These are phyloP conservation scores for Wickerhamiella sergipiensis DNA, from an alignment of 805 yeast species.

Conservation along the genomic window DNA sequence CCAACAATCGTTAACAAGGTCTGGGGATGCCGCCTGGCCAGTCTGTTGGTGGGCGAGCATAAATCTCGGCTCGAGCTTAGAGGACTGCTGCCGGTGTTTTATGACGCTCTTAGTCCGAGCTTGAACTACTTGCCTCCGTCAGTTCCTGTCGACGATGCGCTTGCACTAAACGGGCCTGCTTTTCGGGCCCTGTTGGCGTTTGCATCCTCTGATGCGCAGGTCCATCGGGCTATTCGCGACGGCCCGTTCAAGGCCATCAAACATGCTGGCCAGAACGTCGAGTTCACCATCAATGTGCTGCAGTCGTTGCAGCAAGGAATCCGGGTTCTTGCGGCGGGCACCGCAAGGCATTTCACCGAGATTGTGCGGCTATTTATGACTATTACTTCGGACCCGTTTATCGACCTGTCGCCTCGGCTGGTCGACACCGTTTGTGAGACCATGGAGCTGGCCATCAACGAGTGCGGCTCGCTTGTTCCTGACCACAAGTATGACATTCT, in stretches of 20 bases:
- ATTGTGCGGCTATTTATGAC: slow-evolving; percentile 16
- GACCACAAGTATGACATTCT: slow-evolving; percentile 20
- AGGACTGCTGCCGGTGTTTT: slow-evolving; percentile 22
- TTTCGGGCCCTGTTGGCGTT: slow-evolving; percentile 32
- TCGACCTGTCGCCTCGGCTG: slow-evolving; percentile 13
- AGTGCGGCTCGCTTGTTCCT: slow-evolving; percentile 18
- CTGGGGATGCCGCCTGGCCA: slow-evolving; percentile 15
- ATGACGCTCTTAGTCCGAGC: slow-evolving; percentile 19
- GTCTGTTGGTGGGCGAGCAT: slow-evolving; percentile 5
- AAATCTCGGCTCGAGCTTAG: slow-evolving; percentile 8
- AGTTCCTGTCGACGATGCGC: slow-evolving; percentile 10
- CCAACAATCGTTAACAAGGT: slow-evolving; percentile 16
- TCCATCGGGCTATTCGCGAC: slow-evolving; percentile 16
- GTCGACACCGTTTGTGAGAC: slow-evolving; percentile 7
- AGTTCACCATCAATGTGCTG: slow-evolving; percentile 12
- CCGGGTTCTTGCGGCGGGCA: slow-evolving; percentile 9
- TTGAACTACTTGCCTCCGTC: slow-evolving; percentile 24
- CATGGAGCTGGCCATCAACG: slow-evolving; percentile 7
- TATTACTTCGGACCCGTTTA: slow-evolving; percentile 22
- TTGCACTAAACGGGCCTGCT: slow-evolving; percentile 22
- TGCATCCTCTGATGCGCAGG: slow-evolving; percentile 14
- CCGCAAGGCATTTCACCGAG: slow-evolving; percentile 16
- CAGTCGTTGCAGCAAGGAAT: slow-evolving; percentile 8
- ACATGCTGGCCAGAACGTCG: slow-evolving; percentile 16
- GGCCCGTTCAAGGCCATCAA: slow-evolving; percentile 19